These are phyloP conservation scores for Mucor ambiguus DNA, from an alignment of 371 early-diverging fungal genomes.

Conservation along the genomic window DNA sequence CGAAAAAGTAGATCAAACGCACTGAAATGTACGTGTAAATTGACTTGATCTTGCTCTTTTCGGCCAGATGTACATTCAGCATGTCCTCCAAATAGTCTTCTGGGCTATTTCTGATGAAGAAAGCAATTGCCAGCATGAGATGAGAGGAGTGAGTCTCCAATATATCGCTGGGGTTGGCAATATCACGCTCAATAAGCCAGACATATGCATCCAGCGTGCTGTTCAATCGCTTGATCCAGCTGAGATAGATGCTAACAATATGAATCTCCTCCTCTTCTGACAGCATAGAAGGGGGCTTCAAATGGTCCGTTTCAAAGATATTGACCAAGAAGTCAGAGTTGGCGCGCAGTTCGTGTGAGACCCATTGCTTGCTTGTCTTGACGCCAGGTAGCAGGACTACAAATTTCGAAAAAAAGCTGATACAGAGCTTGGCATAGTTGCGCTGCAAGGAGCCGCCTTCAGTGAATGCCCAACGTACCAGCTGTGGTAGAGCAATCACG, in stretches of 20 bases:
- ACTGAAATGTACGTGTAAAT: conserved; percentile 26
- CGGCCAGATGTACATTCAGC: conserved; percentile 9
- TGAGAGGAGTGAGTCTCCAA: conserved; percentile 11
- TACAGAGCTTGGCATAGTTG: conserved; percentile 66
- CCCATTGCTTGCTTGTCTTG: conserved; percentile 28
- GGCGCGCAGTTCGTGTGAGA: conserved; percentile 12
- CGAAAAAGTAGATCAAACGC: conserved; percentile 27
- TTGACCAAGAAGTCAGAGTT: conserved; percentile 14
- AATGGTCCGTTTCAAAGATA: conserved; percentile 22
- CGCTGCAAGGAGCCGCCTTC: conserved; percentile 57
- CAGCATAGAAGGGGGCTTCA: conserved; percentile 8
- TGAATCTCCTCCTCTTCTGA: neutral
- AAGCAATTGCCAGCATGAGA: conserved; percentile 15
- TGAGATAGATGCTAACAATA: conserved; percentile 1
- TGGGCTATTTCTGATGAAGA: conserved; percentile 21
- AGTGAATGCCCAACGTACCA: conserved; percentile 64
- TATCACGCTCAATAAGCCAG: conserved; percentile 42
- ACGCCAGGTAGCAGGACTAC: conserved; percentile 28
- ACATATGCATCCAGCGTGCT: conserved; percentile 40
- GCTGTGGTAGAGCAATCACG: conserved; percentile 39
- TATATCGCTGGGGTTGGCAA: conserved; percentile 13
- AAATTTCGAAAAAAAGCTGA: conserved; percentile 49
- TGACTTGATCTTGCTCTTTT: conserved; percentile 16
- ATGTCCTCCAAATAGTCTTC: conserved; percentile 4
- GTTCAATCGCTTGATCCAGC: conserved; percentile 35